phyloP scores from a whole-genome alignment of 2,329 filamentous ascomycete genomes.

The Meredithiella fracta region DNA sequence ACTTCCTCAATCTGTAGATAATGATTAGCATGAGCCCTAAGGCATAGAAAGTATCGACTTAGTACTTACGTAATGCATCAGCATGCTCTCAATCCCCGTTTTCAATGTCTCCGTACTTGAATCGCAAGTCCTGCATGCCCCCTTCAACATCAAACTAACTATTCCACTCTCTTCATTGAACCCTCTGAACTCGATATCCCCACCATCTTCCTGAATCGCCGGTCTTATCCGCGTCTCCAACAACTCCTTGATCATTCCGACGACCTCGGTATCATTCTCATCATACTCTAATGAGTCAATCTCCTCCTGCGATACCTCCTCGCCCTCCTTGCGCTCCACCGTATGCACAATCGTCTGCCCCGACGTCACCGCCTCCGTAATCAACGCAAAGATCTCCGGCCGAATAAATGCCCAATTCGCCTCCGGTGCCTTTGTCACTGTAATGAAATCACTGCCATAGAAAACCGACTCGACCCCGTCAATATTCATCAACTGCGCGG shows the following conservation, averaged over 20 bases:
- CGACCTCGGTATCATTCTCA: conserved; percentile 82
- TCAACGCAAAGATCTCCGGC: conserved; percentile 85
- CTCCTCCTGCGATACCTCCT: conserved; percentile 27
- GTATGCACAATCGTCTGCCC: conserved; percentile 68
- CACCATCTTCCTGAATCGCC: conserved; percentile 92
- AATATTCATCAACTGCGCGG: conserved; percentile 77
- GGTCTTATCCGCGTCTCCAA: conserved; percentile 89
- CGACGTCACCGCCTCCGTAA: conserved; percentile 78
- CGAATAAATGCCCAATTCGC: conserved; percentile 90
- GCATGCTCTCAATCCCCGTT: conserved; percentile 96
- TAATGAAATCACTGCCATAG: conserved; percentile 91
- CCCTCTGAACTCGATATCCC: conserved; percentile 88
- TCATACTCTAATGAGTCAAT: conserved; percentile 66
- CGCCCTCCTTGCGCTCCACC: conserved; percentile 42
- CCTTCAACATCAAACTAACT: conserved; percentile 73
- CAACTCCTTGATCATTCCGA: conserved; percentile 97
- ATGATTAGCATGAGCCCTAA: conserved; percentile 18
- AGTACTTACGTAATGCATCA: conserved; percentile 77
- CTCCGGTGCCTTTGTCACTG: conserved; percentile 76
- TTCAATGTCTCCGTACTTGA: conserved; percentile 92
- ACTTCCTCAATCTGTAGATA: conserved; percentile 75
- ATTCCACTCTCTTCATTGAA: conserved; percentile 58
- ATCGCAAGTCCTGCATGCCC: conserved; percentile 89
- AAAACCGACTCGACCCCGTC: conserved; percentile 93
- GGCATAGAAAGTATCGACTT: neutral